phyloP scores from a whole-genome alignment of 306 rosid genomes.

The Ziziphus jujuba region DNA sequence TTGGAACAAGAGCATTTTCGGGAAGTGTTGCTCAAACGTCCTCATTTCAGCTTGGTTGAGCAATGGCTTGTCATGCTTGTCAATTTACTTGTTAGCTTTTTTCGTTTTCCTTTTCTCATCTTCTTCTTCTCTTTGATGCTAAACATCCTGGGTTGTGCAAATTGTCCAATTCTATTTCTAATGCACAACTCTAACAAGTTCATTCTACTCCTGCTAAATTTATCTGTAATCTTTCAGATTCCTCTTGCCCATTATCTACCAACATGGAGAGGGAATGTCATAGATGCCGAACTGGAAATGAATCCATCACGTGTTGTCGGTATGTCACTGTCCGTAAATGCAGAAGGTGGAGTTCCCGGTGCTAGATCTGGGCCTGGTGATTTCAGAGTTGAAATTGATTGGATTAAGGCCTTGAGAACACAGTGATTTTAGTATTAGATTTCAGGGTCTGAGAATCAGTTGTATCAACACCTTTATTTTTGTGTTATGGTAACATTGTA shows the following conservation, averaged over 20 bases:
- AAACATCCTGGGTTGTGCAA: too few species aligned
- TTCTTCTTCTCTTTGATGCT: too few species aligned
- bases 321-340: slow-evolving; percentile 87
- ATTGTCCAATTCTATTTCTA: too few species aligned
- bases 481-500: too few species aligned
- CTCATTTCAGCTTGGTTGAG: too few species aligned
- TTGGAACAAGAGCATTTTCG: too few species aligned
- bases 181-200: too few species aligned
- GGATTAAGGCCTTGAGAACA: slow-evolving; percentile 81
- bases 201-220: too few species aligned
- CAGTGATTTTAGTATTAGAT: slow-evolving; percentile 19
- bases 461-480: background rate
- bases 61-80: too few species aligned
- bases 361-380: slow-evolving; percentile 82
- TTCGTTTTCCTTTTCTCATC: too few species aligned
- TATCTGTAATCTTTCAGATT: slow-evolving; percentile 45
- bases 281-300: slow-evolving; percentile 78
- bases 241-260: slow-evolving; percentile 88
- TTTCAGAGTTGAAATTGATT: slow-evolving; percentile 76
- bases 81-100: too few species aligned
- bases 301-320: slow-evolving; percentile 82
- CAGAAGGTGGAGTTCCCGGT: slow-evolving; percentile 79
- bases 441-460: background rate
- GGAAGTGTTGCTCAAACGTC: too few species aligned
- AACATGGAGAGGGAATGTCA: slow-evolving; percentile 88